Evolutionary conservation across 805 yeast genomes (phyloP).

Genomic region (Sugiyamaella valdiviana): DNA sequence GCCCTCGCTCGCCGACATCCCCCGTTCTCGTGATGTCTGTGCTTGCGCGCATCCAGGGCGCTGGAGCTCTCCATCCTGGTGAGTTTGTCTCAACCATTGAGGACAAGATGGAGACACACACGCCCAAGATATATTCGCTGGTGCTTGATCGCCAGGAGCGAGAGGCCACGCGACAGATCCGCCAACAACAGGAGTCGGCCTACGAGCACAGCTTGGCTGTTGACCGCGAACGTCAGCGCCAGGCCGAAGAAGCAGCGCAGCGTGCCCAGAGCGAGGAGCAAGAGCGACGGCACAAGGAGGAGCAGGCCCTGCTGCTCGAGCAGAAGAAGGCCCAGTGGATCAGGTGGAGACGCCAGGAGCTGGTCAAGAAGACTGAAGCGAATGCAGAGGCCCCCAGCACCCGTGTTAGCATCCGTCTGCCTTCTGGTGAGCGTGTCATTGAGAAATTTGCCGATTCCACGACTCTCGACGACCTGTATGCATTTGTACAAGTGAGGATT

Average conservation of each 20-base stretch:
- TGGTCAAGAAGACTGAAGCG: constrained; percentile 16
- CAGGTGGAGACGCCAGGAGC: constrained; percentile 40
- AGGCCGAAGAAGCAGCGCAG: constrained; percentile 20
- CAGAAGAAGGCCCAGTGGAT: constrained; percentile 38
- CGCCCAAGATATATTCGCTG: constrained; percentile 52
- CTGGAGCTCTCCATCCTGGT: constrained; percentile 30
- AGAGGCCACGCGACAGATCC: constrained; percentile 48
- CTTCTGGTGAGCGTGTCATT: constrained; percentile 53
- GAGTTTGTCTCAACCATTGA: constrained; percentile 40
- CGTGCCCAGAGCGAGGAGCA: constrained; percentile 15
- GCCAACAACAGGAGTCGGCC: constrained; percentile 71
- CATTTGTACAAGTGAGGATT: constrained; percentile 53
- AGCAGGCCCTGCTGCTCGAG: constrained; percentile 10
- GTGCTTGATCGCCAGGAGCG: constrained; percentile 59
- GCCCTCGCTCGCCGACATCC: constrained; percentile 41
- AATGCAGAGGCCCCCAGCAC: constrained; percentile 24
- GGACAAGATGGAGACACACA: constrained; percentile 46
- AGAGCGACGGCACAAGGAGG: constrained; percentile 15
- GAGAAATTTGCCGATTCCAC: constrained; percentile 43
- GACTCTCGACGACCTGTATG: constrained; percentile 58
- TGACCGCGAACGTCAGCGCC: constrained; percentile 49
- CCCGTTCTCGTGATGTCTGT: constrained; percentile 50
- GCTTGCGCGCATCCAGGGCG: constrained; percentile 59
- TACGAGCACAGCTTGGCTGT: constrained; percentile 62
- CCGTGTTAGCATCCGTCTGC: constrained; percentile 63